Evolutionary conservation across 805 yeast species (phyloP), one percentile per base, ranked within the genome.

Genomic region (Soucietia sequanensis): DNA sequence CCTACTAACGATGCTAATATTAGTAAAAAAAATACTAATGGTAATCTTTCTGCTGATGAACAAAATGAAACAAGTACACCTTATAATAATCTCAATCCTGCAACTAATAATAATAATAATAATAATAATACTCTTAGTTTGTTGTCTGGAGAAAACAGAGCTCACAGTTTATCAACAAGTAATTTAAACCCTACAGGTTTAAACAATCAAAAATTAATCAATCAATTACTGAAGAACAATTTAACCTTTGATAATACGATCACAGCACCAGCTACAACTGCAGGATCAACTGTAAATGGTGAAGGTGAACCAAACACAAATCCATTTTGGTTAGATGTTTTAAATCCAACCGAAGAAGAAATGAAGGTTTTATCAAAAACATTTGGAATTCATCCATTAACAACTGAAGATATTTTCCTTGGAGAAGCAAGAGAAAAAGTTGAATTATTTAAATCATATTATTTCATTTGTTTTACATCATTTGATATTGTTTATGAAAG

Each of bases 351-450:
- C 0, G 98, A 93, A 52, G 97, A 89, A 47, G 99, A 91, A 58
- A 87, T 93, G 95, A 89, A 91, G 51, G 93, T 84, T 0, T 49
- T 91, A 10, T 78, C 95, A 18, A 88, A 88, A 50, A 80, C 97
- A 0, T 91, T 91, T 63, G 95, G 95, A 1, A 87, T 91, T 37
- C 99, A 91, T 60, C 99, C 99, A 0, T 73, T 91, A 48, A 91
- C 99, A 0, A 86, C 97, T 0, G 99, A 91, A 56, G 99, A 91
- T 62, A 90, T 91, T 31, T 84, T 85, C 41, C 62, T 90, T 20
- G 96, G 96, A 2, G 99, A 91, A 55, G 84, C 95, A 1, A 77
- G 98, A 45, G 99, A 91, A 58, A 91, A 91, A 54, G 96, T 91
- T 14, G 99, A 91, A 61, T 60, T 93, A 22, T 91, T 91, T 65